Evolutionary conservation across 257 asterid genomes (phyloP), one percentile per base, ranked within the genome.

Genomic region (Petunia secreta): DNA sequence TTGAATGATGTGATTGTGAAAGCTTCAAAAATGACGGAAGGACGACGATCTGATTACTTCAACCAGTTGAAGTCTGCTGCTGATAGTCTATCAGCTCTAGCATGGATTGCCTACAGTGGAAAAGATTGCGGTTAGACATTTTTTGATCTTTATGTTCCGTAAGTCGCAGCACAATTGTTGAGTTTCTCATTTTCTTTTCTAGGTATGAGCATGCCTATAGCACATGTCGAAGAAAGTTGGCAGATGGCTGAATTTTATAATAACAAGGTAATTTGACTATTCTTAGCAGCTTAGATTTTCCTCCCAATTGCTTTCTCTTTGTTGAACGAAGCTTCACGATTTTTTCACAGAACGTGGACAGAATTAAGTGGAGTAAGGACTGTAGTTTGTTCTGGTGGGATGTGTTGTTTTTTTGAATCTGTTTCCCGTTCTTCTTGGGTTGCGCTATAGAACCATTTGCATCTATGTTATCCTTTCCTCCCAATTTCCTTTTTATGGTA

Each of bases 181-280:
- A 73, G 39, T 63, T 79, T 62, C 67, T 63, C 80, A 76, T 79
- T 68, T 68, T 71, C 36, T 59, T 46, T 37, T 75, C 63, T 87
- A 96, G 99, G 98, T 80, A 89, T 94, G 97, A 90, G 93, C 91
- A 91, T 96, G 99, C 99, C 98, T 63, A 94, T 85, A 83, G 97
- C 97, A 58, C 97, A 94, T 55, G 98, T 96, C 58, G 99, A 96
- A 88, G 99, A 96, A 85, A 92, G 95, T 86, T 96, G 99, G 99
- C 98, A 94, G 85, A 94, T 91, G 97, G 99, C 99, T 59, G 99
- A 96, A 86, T 96, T 96, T 82, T 96, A 91, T 63, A 87, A 88
- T 84, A 96, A 96, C 84, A 96, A 96, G 98, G 99, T 94, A 78
- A 52, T 63, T 39, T 75, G 71, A 69, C 71, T 50, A 74, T 60